phyloP scores from a whole-genome alignment of 441 rosid species.

The Viola pubescens region DNA sequence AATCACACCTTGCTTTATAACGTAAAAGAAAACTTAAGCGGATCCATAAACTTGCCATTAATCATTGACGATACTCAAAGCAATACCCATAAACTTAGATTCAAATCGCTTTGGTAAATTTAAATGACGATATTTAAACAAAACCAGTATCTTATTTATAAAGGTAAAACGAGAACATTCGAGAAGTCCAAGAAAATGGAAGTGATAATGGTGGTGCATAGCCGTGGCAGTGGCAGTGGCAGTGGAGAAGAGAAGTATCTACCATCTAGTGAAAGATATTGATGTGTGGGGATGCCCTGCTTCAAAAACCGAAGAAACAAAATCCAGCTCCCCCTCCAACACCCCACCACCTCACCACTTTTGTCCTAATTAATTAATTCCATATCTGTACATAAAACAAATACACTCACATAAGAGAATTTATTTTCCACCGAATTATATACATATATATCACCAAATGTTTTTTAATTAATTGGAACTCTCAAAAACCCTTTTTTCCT shows the following conservation, averaged over 20 bases:
- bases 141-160: too few species aligned
- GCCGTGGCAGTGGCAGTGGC: constrained; percentile 14
- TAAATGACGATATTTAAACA: too few species aligned
- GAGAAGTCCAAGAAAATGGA: not conserved
- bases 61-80: too few species aligned
- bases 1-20: too few species aligned
- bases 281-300: constrained; percentile 9
- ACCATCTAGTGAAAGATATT: not conserved
- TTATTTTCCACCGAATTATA: too few species aligned
- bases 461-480: too few species aligned
- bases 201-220: not conserved
- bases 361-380: not conserved
- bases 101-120: too few species aligned
- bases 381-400: not conserved
- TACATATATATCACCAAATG: too few species aligned
- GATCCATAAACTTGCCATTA: too few species aligned
- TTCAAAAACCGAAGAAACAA: constrained; percentile 31
- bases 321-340: constrained; percentile 22
- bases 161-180: not conserved
- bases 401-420: not conserved
- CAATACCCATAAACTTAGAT: too few species aligned
- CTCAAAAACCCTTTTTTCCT: too few species aligned
- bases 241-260: constrained; percentile 12
- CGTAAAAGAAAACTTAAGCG: too few species aligned
- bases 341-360: constrained; percentile 11